Conservation (phyloP, 169 alveolate genomes). For the Miamiensis avidus region DNA sequence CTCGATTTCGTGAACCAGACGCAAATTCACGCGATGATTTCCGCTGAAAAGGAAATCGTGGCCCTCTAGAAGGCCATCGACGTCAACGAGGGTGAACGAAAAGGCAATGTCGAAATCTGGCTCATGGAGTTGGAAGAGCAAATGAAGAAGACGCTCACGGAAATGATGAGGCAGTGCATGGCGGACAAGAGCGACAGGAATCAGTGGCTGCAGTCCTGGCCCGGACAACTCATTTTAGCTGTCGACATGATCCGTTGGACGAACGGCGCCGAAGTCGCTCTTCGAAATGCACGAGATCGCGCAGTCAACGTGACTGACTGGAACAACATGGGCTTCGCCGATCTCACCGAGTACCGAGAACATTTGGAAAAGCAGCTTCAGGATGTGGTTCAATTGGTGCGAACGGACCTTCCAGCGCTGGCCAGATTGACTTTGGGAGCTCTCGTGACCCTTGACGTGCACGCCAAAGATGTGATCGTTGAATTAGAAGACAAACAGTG, state of each 20-base stretch:
- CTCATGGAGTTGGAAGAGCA: conserved; percentile 74
- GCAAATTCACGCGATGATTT: conserved; percentile 83
- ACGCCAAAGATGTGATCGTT: conserved; percentile 81
- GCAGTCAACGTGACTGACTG: background rate
- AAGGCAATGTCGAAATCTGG: conserved; percentile 91
- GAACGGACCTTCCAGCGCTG: conserved; percentile 86
- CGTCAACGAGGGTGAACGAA: conserved; percentile 75
- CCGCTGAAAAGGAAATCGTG: conserved; percentile 86
- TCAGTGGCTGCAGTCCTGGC: conserved; percentile 63
- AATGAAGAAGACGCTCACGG: conserved; percentile 80
- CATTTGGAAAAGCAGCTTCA: conserved; percentile 21
- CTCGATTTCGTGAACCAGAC: too few relatives aligned
- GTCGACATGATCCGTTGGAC: conserved; percentile 84
- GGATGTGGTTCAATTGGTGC: conserved; percentile 88
- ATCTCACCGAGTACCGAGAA: background rate
- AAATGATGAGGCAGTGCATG: conserved; percentile 61
- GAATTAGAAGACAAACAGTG: conserved; percentile 63
- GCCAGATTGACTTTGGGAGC: conserved; percentile 90
- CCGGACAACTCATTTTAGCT: conserved; percentile 81
- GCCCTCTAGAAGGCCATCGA: conserved; percentile 60
- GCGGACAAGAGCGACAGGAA: conserved; percentile 35
- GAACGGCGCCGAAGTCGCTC: conserved; percentile 75
- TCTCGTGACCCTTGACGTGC: conserved; percentile 85
- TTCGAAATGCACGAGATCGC: conserved; percentile 28
- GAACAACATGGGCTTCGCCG: background rate